Conservation (phyloP, 805 yeast genomes). For the Pichia heedii region DNA sequence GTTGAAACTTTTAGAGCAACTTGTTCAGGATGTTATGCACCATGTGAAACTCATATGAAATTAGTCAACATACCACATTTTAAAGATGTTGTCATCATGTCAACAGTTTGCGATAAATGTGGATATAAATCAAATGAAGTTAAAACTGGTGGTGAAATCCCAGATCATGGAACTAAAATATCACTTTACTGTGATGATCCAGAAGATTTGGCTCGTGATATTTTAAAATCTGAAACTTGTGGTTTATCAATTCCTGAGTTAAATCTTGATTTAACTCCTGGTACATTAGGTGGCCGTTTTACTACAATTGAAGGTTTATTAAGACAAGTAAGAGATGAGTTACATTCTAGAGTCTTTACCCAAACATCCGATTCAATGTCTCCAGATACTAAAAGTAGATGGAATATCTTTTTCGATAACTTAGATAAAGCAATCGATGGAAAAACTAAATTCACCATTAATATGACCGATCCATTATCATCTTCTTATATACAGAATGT, state of each 20-base stretch:
- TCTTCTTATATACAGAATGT: slow-evolving; percentile 94
- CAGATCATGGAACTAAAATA: slow-evolving; percentile 71
- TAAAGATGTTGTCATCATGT: slow-evolving; percentile 95
- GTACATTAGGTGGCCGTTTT: slow-evolving; percentile 96
- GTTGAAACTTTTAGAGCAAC: slow-evolving; percentile 90
- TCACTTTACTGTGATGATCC: slow-evolving; percentile 73
- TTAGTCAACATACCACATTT: slow-evolving; percentile 94
- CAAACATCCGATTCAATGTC: slow-evolving; percentile 92
- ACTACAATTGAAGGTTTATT: slow-evolving; percentile 94
- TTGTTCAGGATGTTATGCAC: slow-evolving; percentile 79
- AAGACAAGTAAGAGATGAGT: slow-evolving; percentile 81
- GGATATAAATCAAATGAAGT: slow-evolving; percentile 97
- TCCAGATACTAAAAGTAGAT: slow-evolving; percentile 60
- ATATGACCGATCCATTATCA: slow-evolving; percentile 92
- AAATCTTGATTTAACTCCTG: slow-evolving; percentile 83
- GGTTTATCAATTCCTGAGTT: slow-evolving; percentile 80
- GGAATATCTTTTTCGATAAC: slow-evolving; percentile 70
- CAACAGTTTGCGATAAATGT: slow-evolving; percentile 84
- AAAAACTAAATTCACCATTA: slow-evolving; percentile 68
- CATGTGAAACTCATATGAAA: slow-evolving; percentile 93
- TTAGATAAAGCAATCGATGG: slow-evolving; percentile 78
- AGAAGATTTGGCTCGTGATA: slow-evolving; percentile 90
- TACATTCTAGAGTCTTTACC: slow-evolving; percentile 73
- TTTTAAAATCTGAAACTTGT: slow-evolving; percentile 91
- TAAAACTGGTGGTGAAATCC: slow-evolving; percentile 96